Evolutionary conservation across 2,329 filamentous ascomycete genomes (phyloP), one percentile per base, ranked within the genome.

Genomic region (Arthrobotrys conoides): DNA sequence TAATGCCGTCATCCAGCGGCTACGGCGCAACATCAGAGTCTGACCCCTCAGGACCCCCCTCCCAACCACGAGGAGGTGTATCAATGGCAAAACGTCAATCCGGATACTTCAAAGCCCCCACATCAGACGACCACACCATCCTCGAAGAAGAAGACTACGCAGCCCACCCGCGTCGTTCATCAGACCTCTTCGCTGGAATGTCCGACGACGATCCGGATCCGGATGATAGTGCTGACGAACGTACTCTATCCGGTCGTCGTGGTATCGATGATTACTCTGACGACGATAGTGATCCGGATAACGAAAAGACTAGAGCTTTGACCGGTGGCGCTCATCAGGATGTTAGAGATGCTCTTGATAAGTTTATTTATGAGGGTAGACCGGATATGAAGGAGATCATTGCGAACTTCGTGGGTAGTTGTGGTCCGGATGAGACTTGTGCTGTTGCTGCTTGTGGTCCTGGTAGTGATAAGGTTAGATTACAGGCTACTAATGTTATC

Each of bases 61-160:
- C 66, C 8, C 61, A 71, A 38, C 61, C 49, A 24, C 36, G 61
- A 36, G 30, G 51, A n/a, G 76, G 71, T 5, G 65, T 75, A 14
- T 51, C 57, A 20, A 73, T 75, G 70, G 66, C 59, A 57, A 79
- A 75, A 44, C 69, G 76, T 12, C 68, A 66, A 33, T 66, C 55
- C 55, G 76, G 76, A 14, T 79, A 79, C 65, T 79, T 79, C 70
- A 70, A 71, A 36, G 76, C 76, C n/a, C 76, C 76, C 0, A 73
- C 76, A 5, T 36, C 69, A 18, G 70, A 79, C 10, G 76, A 79
- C 59, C 68, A 71, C 55, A 72, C 68, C 9, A 78, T 78, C 63
- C 68, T 78, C 12, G 75, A 78, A 69, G 75, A 76, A 61, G 64
- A 71, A 64, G 75, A 78, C 53, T 78, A 78, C 48, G 68, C 49